Base-by-base conservation (phyloP, 1,139 yeast genomes). In the Geotrichum europaeum region DNA sequence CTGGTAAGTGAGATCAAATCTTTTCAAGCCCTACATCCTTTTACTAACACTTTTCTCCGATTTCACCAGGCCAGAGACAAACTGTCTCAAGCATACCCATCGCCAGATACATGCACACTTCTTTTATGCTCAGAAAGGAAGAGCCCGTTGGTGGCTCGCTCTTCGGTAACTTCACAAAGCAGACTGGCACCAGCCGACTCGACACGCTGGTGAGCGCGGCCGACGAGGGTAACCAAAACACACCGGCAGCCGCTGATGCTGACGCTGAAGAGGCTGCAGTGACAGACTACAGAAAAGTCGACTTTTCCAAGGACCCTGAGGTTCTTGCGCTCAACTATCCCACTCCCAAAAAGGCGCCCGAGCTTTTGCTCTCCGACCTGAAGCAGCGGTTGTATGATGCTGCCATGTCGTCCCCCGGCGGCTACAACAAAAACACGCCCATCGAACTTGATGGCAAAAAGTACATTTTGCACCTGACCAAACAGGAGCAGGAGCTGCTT, bases 401-500 rank as follows among this genome's bases (percentile, higher is more conserved):
- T 55, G 86, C 86, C 66, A 87, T 90, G 59, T 49, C 58, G 24
- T 80, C 87, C 70, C 62, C 65, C 55, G 96, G 96, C n/a, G 86
- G 86, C 69, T 91, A 81, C 79, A 85, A 85, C 70, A 86, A 86
- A 69, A 77, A 82, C 65, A 83, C 85, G 63, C 69, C 79, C 13
- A 78, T 89, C 15, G 73, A 74, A 32, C 76, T 85, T n/a, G 75
- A 76, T 32, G 83, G 83, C 47, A 79, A 79, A 62, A 66, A 70
- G 53, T 89, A 85, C 75, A 80, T 80, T 67, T 76, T 92, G 65
- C 75, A 77, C 49, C 79, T 91, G 63, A 78, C 84, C 6, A 76
- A 76, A 54, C 81, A 82, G 63, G 96, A 91, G 73, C 83, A 89
- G 64, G 88, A 68, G 57, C 81, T 84, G 1, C 79, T 92, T 65